Evolutionary conservation across 805 yeast genomes (phyloP).

Genomic region (Hyphopichia homilentoma): DNA sequence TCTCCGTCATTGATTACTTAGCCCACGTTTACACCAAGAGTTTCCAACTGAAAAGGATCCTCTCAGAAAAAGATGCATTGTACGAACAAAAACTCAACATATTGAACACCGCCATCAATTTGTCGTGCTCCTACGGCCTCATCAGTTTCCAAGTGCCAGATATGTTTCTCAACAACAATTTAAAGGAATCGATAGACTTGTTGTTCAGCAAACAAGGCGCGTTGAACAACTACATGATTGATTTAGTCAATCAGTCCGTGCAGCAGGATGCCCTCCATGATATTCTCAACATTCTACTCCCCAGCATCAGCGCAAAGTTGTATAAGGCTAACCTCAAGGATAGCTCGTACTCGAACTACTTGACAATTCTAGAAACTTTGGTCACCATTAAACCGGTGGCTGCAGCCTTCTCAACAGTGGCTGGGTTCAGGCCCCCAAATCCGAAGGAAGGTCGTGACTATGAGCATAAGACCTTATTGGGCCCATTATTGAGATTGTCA

Average conservation of each 20-base stretch:
- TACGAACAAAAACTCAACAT: conserved; percentile 34
- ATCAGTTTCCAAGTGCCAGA: conserved; percentile 70
- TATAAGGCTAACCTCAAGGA: conserved; percentile 43
- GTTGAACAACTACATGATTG: conserved; percentile 44
- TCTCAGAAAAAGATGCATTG: conserved; percentile 38
- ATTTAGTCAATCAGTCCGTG: conserved; percentile 53
- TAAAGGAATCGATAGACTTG: conserved; percentile 21
- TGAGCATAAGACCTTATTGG: conserved; percentile 65
- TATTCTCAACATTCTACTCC: conserved; percentile 51
- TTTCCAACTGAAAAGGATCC: conserved; percentile 37
- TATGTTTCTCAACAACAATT: conserved; percentile 44
- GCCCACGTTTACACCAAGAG: conserved; percentile 42
- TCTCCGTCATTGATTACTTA: conserved; percentile 46
- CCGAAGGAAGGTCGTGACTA: conserved; percentile 44
- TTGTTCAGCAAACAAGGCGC: conserved; percentile 19
- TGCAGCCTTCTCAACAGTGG: conserved; percentile 51
- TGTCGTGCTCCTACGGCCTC: conserved; percentile 59
- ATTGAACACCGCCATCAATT: conserved; percentile 46
- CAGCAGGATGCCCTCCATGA: conserved; percentile 67
- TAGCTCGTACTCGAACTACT: conserved; percentile 48
- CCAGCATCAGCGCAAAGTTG: conserved; percentile 36
- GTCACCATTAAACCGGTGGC: conserved; percentile 62
- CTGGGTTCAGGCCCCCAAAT: conserved; percentile 48
- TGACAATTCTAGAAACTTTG: conserved; percentile 56
- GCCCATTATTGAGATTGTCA: conserved; percentile 72